These are phyloP conservation scores for Tolypocladium endophyticum DNA, from an alignment of 2,329 filamentous ascomycete genomes.

Conservation along the genomic window DNA sequence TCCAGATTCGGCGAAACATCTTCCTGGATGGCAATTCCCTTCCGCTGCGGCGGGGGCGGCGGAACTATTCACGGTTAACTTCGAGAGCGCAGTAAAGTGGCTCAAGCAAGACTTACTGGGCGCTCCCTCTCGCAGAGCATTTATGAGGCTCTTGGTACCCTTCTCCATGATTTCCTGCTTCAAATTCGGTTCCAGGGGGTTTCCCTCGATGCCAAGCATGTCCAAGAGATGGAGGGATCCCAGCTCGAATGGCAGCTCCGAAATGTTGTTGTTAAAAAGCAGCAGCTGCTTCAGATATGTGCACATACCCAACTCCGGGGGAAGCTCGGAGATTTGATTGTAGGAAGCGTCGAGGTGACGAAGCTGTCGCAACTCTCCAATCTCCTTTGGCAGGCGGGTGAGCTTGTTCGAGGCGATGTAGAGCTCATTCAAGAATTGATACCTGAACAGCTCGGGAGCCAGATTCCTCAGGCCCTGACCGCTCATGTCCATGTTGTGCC, in stretches of 20 bases:
- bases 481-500: constrained; percentile 88
- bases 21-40: constrained; percentile 68
- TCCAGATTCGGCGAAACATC: constrained; percentile 50
- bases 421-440: constrained; percentile 81
- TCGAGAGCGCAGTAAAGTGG: not conserved
- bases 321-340: constrained; percentile 74
- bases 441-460: constrained; percentile 69
- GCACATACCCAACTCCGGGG: constrained; percentile 92
- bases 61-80: constrained; percentile 46
- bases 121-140: constrained; percentile 71
- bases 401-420: constrained; percentile 93
- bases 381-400: constrained; percentile 63
- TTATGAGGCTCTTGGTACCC: constrained; percentile 78
- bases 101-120: constrained; percentile 51
- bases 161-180: constrained; percentile 79
- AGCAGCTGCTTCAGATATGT: constrained; percentile 79
- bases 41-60: constrained; percentile 63
- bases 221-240: constrained; percentile 84
- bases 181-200: constrained; percentile 65
- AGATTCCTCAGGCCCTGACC: constrained; percentile 89
- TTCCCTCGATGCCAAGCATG: constrained; percentile 84
- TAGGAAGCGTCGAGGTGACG: constrained; percentile 78
- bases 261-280: constrained; percentile 84
- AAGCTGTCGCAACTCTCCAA: constrained; percentile 74
- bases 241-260: constrained; percentile 71